These are phyloP conservation scores for Dendrobium huoshanense DNA, from an alignment of 106 monocot species.

Conservation along the genomic window DNA sequence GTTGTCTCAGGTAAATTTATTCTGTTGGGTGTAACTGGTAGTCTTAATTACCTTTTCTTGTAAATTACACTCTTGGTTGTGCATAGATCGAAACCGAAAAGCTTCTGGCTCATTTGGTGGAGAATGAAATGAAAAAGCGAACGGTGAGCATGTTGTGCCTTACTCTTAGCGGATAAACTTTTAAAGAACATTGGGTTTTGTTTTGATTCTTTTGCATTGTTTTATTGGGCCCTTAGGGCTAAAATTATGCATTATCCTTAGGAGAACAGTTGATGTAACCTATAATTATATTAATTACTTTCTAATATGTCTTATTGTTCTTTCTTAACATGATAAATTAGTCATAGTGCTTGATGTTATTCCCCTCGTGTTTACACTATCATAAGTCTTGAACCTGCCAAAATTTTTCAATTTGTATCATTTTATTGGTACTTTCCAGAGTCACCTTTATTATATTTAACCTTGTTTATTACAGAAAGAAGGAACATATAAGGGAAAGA, in stretches of 20 bases:
- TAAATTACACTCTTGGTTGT: neutral
- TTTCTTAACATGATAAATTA: neutral
- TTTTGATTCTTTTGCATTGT: neutral
- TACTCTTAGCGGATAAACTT: neutral
- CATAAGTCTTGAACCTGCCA: neutral
- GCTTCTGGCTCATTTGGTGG: slow-evolving; percentile 47
- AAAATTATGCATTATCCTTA: neutral
- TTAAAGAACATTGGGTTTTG: neutral
- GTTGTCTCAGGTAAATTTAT: slow-evolving; percentile 35
- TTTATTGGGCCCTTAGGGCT: neutral
- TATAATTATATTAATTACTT: neutral
- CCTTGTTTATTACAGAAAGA: slow-evolving; percentile 41
- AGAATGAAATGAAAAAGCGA: slow-evolving; percentile 45
- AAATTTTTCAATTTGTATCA: neutral
- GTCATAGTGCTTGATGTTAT: neutral
- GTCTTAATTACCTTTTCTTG: neutral
- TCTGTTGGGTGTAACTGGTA: neutral
- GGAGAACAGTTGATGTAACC: neutral
- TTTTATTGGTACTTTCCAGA: neutral
- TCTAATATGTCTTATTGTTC: neutral
- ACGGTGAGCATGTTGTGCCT: slow-evolving; percentile 22
- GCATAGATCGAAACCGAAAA: slow-evolving; percentile 58
- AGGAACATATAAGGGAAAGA: slow-evolving; percentile 72
- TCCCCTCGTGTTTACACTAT: neutral
- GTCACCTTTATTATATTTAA: neutral